phyloP scores from a whole-genome alignment of 371 early-diverging fungal species.

The Sporodiniella umbellata region DNA sequence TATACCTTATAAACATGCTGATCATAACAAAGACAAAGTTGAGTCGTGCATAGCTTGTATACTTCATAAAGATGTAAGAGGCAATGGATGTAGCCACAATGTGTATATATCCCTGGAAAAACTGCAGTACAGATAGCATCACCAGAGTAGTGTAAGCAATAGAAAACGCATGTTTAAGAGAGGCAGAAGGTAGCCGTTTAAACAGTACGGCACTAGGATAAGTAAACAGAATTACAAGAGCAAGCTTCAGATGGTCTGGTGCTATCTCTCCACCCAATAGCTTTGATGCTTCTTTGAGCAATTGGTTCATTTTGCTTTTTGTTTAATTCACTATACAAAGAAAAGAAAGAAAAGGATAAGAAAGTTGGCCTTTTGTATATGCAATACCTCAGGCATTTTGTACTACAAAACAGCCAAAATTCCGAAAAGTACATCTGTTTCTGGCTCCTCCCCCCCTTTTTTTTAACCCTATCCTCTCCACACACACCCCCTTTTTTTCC shows the following conservation, averaged over 20 bases:
- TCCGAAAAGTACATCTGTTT: too few species aligned
- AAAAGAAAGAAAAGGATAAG: not conserved
- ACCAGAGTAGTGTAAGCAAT: conserved; percentile 59
- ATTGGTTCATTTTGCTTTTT: conserved; percentile 12
- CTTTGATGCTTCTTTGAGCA: conserved; percentile 17
- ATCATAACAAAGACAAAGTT: conserved; percentile 72
- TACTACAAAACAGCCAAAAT: not conserved
- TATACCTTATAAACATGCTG: conserved; percentile 75
- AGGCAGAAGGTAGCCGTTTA: conserved; percentile 39
- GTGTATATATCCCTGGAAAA: conserved; percentile 61
- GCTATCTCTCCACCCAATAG: conserved; percentile 25
- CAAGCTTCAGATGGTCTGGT: conserved; percentile 55
- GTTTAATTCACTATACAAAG: not conserved
- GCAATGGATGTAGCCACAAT: conserved; percentile 53
- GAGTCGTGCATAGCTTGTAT: conserved; percentile 51
- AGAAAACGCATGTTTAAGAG: conserved; percentile 71
- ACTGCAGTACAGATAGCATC: conserved; percentile 57
- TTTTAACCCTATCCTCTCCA: not conserved
- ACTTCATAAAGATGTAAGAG: conserved; percentile 55
- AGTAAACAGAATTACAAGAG: conserved; percentile 48
- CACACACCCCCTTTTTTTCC: not conserved
- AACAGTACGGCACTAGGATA: conserved; percentile 58
- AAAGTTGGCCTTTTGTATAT: not conserved
- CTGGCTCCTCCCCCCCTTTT: not conserved
- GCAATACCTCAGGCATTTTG: not conserved